These are phyloP conservation scores for Penicillium italicum DNA, from an alignment of 2,329 filamentous ascomycete genomes.

Conservation along the genomic window DNA sequence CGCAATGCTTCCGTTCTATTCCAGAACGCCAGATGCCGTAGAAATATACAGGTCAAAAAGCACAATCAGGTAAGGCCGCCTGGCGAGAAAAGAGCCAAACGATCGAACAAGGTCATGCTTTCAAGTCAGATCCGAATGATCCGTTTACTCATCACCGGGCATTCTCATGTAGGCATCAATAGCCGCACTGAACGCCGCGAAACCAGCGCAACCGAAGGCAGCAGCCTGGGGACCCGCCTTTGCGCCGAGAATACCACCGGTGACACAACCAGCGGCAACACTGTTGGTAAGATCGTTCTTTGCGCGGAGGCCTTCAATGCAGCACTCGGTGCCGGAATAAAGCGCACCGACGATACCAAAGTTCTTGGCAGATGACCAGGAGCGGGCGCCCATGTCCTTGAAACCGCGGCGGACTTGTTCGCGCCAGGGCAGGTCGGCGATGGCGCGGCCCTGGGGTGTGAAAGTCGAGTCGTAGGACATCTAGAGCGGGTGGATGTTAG, in stretches of 20 bases:
- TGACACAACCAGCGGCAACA: conserved; percentile 81
- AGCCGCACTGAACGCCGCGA: conserved; percentile 86
- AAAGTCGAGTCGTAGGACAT: conserved; percentile 98
- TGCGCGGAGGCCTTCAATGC: conserved; percentile 81
- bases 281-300: conserved; percentile 94
- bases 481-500: conserved; percentile 44
- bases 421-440: conserved; percentile 67
- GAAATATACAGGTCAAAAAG: conserved; percentile 19
- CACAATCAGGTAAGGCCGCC: not conserved
- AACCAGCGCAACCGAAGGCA: conserved; percentile 82
- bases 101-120: not conserved
- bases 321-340: conserved; percentile 91
- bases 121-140: not conserved
- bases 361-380: conserved; percentile 82
- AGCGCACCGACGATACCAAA: conserved; percentile 91
- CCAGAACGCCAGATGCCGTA: conserved; percentile 18
- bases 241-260: conserved; percentile 80
- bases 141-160: conserved; percentile 47
- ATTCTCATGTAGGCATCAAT: conserved; percentile 90
- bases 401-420: conserved; percentile 83
- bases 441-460: conserved; percentile 53
- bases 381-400: conserved; percentile 88
- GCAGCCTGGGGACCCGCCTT: conserved; percentile 87
- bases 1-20: conserved; percentile 26
- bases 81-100: not conserved